Conservation (phyloP, 2,329 filamentous ascomycete genomes). For the Proliferodiscus dingleyae region DNA sequence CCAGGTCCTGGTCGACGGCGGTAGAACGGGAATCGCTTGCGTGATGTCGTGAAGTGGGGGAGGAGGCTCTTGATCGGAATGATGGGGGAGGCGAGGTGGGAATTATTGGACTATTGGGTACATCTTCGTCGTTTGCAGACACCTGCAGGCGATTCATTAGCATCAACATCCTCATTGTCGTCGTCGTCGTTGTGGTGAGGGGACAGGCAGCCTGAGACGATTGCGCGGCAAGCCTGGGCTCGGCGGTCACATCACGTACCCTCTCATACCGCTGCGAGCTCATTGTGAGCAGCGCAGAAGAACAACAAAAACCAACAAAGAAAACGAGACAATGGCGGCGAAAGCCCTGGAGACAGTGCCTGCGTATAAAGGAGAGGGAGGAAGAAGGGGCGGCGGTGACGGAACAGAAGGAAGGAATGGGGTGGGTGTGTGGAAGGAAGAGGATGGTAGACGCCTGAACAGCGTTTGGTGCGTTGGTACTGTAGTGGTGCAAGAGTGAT, state of each 20-base stretch:
- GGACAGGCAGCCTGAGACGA: constrained; percentile 1
- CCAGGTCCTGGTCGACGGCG: constrained; percentile 72
- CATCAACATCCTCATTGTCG: too few relatives aligned
- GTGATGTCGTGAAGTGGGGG: constrained; percentile 46
- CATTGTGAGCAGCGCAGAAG: constrained; percentile 22
- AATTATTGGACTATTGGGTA: constrained; percentile 31
- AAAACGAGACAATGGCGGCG: constrained; percentile 7
- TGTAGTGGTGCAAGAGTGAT: too few relatives aligned
- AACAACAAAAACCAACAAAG: constrained; percentile 27
- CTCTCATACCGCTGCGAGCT: constrained; percentile 46
- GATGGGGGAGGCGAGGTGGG: constrained; percentile 65
- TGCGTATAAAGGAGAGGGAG: constrained; percentile 16
- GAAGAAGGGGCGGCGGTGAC: constrained; percentile 1
- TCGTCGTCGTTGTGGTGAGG: constrained; percentile 1
- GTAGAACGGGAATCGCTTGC: constrained; percentile 29
- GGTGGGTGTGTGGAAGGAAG: neutral
- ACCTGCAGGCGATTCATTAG: constrained; percentile 39
- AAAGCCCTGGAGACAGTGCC: constrained; percentile 14
- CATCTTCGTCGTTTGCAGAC: constrained; percentile 53
- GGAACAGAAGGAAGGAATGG: neutral
- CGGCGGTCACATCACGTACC: constrained; percentile 38
- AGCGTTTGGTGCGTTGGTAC: too few relatives aligned
- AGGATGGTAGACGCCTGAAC: neutral
- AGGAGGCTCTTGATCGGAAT: constrained; percentile 80
- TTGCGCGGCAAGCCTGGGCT: constrained; percentile 20